These are phyloP conservation scores for Conticribra weissflogii DNA, from an alignment of 108 stramenopile genomes.

Conservation along the genomic window DNA sequence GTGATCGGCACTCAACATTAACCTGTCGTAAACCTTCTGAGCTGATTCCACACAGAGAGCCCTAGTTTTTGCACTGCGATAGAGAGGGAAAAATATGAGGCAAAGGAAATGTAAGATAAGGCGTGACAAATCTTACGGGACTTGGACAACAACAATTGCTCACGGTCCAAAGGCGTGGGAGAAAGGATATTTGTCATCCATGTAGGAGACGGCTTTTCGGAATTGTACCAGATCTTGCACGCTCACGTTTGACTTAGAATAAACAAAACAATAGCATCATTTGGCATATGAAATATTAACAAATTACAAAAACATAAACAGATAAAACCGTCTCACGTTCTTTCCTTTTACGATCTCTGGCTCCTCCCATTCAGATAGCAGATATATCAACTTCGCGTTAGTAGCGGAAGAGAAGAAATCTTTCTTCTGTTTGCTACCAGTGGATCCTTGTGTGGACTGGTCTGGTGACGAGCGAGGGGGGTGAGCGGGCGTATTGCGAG, in stretches of 20 bases:
- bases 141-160: not conserved
- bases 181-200: conserved; percentile 71
- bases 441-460: no score
- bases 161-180: conserved; percentile 62
- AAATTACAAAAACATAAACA: no score
- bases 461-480: no score
- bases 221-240: conserved; percentile 71
- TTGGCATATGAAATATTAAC: no score
- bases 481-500: no score
- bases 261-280: no score
- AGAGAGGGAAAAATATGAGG: no score
- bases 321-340: no score
- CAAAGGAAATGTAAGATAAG: no score
- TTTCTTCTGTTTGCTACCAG: no score
- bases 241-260: conserved; percentile 39
- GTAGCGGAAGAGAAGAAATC: conserved; percentile 5
- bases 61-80: conserved; percentile 56
- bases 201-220: conserved; percentile 62
- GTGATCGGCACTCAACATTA: conserved; percentile 46
- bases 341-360: conserved; percentile 36
- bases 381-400: conserved; percentile 26
- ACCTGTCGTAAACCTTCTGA: conserved; percentile 54
- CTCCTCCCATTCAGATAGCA: conserved; percentile 67
- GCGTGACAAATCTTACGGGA: no score
- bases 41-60: conserved; percentile 61